Base-by-base conservation (phyloP, 441 rosid species). In the Erysimum cheiri region DNA sequence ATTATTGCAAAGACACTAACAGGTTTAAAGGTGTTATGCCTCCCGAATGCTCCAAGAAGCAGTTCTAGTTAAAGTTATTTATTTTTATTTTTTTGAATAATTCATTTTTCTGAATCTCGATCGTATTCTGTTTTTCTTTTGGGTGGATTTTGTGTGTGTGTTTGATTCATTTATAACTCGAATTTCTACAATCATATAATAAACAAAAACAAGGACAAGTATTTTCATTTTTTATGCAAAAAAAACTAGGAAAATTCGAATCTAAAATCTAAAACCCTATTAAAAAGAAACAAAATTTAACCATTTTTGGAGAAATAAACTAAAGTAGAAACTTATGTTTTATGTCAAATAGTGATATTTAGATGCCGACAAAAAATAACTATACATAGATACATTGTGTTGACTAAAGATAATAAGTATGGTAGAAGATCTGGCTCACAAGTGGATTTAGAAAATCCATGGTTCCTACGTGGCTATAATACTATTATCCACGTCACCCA, bases 1-100 rank as follows among this genome's bases (percentile, higher is more conserved):
- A 90, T 75, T 92, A 88, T 76, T 87, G 95, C 84, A 76, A 85
- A 19, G 95, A 92, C 74, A 60, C 75, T 46, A 79, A 77, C 53
- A 74, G 97, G 70, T 92, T 85, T 81, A 77, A 82, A 0, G 89
- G 90, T 47, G 82, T 64, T 50, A 64, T 64, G 71, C 76, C 76
- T 56, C 50, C 64, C 1, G 76, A 72, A 64, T 72, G 76, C 59
- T 72, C 71, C 0, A 72, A 56, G 59, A 29, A n/a, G 5, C 71
- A 72, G 49, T 72, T 64, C 43, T 72, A 72, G 56, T 13, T 4
- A 9, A 50, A 13, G 3, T 70, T 47, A 13, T 6, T 11, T 0
- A 13, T n/a, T 29, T 1, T 2, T n/a, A 5, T 3, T 46, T 36
- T 5, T 4, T 12, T 6, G 0, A 0, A 5, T n/a, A 10, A 15